A percentile compares a stretch with the other conserved stretches of the same genome.
Evolutionary conservation across 2,329 filamentous ascomycete genomes (phyloP).

Genomic region (Leptographium lundbergii): DNA sequence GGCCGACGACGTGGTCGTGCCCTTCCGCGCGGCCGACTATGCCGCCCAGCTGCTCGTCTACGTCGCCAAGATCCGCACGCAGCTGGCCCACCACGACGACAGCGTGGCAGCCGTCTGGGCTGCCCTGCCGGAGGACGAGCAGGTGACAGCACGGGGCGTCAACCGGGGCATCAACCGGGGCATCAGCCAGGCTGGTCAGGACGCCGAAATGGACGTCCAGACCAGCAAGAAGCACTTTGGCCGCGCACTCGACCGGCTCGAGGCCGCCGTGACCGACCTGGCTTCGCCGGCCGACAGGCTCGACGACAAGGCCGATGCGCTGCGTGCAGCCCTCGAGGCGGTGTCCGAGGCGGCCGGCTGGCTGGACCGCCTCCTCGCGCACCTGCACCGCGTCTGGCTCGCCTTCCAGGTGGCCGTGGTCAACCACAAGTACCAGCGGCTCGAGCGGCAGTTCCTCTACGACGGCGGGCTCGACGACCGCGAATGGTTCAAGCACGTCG

Average conservation of each 20-base stretch:
- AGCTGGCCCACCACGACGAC: slow-evolving; percentile 22
- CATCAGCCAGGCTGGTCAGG: not conserved
- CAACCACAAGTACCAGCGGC: slow-evolving; percentile 71
- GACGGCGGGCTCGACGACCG: slow-evolving; percentile 64
- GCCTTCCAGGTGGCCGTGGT: slow-evolving; percentile 22
- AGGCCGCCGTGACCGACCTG: slow-evolving; percentile 21
- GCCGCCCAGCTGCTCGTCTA: slow-evolving; percentile 41
- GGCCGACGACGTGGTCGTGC: slow-evolving; percentile 47
- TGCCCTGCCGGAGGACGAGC: slow-evolving; percentile 17
- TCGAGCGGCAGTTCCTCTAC: slow-evolving; percentile 74
- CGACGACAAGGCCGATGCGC: slow-evolving; percentile 28
- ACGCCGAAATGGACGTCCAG: not conserved
- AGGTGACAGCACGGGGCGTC: slow-evolving; percentile 14
- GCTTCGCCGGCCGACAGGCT: slow-evolving; percentile 27
- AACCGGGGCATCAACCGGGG: not conserved
- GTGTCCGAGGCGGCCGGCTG: slow-evolving; percentile 28
- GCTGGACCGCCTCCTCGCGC: slow-evolving; percentile 51
- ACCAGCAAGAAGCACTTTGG: not conserved
- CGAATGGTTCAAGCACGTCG: slow-evolving; percentile 67
- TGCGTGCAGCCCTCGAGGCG: slow-evolving; percentile 13
- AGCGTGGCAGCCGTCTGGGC: not conserved
- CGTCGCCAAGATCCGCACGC: slow-evolving; percentile 36
- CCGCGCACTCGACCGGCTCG: slow-evolving; percentile 16
- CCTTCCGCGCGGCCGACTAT: slow-evolving; percentile 54
- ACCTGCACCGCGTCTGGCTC: slow-evolving; percentile 35